phyloP scores from a whole-genome alignment of 2,329 filamentous ascomycete species.

The Alternaria viburni region DNA sequence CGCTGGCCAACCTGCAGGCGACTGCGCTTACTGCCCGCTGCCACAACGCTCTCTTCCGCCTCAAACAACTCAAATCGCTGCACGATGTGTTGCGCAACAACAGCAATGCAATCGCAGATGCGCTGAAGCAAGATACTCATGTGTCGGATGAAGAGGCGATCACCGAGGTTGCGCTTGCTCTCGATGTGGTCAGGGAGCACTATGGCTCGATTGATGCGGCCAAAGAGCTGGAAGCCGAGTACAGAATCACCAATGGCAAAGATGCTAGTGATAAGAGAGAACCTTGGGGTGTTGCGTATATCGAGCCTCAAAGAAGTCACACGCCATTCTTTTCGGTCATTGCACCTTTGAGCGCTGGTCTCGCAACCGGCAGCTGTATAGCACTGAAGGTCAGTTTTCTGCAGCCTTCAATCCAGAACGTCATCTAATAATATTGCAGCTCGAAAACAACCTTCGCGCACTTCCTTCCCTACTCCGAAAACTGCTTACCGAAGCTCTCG shows the following conservation, averaged over 20 bases:
- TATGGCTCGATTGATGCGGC: constrained; percentile 51
- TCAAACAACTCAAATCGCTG: constrained; percentile 54
- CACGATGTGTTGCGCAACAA: constrained; percentile 49
- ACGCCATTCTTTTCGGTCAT: constrained; percentile 54
- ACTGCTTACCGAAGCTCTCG: constrained; percentile 51
- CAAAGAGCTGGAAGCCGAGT: constrained; percentile 51
- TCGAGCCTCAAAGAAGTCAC: constrained; percentile 55
- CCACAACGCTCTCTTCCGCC: constrained; percentile 55
- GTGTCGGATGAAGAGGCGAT: constrained; percentile 48
- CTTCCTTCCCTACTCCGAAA: constrained; percentile 47
- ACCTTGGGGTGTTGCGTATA: constrained; percentile 54
- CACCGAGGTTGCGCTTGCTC: constrained; percentile 51
- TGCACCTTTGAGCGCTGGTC: constrained; percentile 51
- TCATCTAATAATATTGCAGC: constrained; percentile 25
- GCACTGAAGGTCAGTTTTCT: constrained; percentile 53
- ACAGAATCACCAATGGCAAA: constrained; percentile 50
- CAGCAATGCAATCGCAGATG: constrained; percentile 45
- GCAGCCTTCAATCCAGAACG: background rate
- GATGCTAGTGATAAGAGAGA: constrained; percentile 45
- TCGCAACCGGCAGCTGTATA: constrained; percentile 60
- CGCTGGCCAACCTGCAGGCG: constrained; percentile 43
- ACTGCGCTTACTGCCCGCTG: constrained; percentile 55
- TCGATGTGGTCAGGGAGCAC: constrained; percentile 49
- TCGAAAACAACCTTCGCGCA: constrained; percentile 50
- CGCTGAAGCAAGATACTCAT: constrained; percentile 51